Evolutionary conservation across 2,329 filamentous ascomycete species (phyloP), one percentile per base, ranked within the genome.

Genomic region (Aspergillus ibericus): DNA sequence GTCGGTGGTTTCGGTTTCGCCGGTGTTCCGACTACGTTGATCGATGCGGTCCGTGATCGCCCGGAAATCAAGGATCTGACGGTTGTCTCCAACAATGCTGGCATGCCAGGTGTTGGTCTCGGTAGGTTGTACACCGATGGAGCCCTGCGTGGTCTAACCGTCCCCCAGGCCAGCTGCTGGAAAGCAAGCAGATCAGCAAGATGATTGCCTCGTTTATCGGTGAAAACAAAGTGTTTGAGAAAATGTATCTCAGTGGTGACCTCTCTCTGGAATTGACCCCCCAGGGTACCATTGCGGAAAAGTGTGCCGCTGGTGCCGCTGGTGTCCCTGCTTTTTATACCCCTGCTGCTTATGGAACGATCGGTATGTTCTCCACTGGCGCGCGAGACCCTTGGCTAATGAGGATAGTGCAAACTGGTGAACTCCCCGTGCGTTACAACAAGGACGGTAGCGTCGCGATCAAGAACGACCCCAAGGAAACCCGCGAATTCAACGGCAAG

Each of bases 271-370:
- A 96, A 79, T 85, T 96, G 63, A 93, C 90, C 22, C 92, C 92
- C 1, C 92, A 96, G 77, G 92, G 92, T 63, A 96, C 91, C 16
- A 84, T 96, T 53, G 92, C 92, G 36, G 92, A 96, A 79, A 86
- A 92, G 66, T 92, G 92, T 76, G 85, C 91, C 56, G 88, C 91
- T 42, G 92, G 91, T 64, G 92, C 92, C 56, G 90, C 90, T 70
- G 92, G 92, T 55, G 89, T 96, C 65, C 92, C 92, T 32, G 92
- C 92, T 59, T 96, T 95, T 74, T 95, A 88, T 69, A 93, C 91
- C 0, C 88, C 90, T 1, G 91, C 90, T 4, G 90, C 88, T 56
- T 89, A 90, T 66, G 89, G 90, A 64, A 93, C 91, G 25, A 89
- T 93, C 29, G 69, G 71, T 73, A 58, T 13, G 67, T 59, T 27